A percentile compares a stretch with the other conserved stretches of the same genome.
phyloP scores from a whole-genome alignment of 305 asterid species.

The Solanum chacoense region DNA sequence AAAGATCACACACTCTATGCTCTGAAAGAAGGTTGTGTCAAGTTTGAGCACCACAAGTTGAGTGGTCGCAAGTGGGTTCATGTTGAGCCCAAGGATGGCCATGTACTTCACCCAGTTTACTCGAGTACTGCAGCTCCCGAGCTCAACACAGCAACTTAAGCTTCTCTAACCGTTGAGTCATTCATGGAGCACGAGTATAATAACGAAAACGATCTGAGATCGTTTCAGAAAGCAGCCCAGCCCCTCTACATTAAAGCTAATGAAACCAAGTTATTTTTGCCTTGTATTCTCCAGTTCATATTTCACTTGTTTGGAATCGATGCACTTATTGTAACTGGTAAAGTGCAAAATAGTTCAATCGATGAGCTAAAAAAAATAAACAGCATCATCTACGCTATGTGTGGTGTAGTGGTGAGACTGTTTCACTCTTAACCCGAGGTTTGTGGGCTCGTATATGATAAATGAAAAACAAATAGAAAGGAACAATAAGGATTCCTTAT shows the following conservation, averaged over 20 bases:
- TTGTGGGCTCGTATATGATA: background rate
- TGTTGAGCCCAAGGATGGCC: slow-evolving; percentile 78
- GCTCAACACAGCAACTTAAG: slow-evolving; percentile 35
- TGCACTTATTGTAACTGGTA: background rate
- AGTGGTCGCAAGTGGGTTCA: slow-evolving; percentile 87
- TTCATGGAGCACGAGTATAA: background rate
- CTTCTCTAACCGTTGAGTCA: background rate
- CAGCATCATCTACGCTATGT: background rate
- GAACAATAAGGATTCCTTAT: background rate
- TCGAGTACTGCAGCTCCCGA: slow-evolving; percentile 16
- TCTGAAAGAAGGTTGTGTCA: slow-evolving; percentile 67
- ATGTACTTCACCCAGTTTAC: slow-evolving; percentile 62
- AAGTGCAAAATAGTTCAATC: background rate
- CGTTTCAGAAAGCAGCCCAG: background rate
- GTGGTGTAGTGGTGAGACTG: background rate
- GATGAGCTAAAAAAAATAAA: background rate
- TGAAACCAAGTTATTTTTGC: background rate
- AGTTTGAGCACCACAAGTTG: slow-evolving; percentile 62
- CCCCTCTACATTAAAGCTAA: background rate
- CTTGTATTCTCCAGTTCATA: background rate
- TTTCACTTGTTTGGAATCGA: background rate
- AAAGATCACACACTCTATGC: slow-evolving; percentile 87
- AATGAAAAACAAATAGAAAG: background rate
- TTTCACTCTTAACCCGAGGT: background rate
- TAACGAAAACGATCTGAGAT: background rate